These are phyloP conservation scores for Arabis hirsuta DNA, from an alignment of 345 rosid genomes.

Conservation along the genomic window DNA sequence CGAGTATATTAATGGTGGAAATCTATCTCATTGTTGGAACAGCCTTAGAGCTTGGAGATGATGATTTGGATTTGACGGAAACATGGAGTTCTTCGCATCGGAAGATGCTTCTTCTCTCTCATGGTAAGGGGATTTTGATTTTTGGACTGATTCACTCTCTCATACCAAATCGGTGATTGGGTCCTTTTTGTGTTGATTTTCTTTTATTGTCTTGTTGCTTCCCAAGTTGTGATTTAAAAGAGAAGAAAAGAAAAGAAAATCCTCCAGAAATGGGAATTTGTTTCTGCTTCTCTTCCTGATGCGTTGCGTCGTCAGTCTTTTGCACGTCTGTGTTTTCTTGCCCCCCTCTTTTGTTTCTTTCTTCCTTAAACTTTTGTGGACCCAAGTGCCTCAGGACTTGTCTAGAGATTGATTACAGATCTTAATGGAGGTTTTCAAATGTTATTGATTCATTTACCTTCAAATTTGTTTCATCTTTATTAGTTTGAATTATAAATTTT, in stretches of 20 bases:
- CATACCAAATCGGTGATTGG: conserved; percentile 23
- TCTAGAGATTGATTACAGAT: background rate
- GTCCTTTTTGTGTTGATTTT: conserved; percentile 15
- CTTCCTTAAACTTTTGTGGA: conserved; percentile 38
- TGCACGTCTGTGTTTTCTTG: conserved; percentile 49
- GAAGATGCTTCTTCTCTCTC: conserved; percentile 54
- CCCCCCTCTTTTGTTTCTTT: conserved; percentile 44
- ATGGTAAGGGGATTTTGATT: conserved; percentile 40
- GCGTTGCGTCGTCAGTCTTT: conserved; percentile 49
- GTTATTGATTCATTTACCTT: background rate
- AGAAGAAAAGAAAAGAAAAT: background rate
- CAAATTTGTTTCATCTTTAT: too few relatives aligned
- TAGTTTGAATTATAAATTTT: too few relatives aligned
- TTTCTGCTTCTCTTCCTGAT: conserved; percentile 1
- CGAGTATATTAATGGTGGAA: background rate
- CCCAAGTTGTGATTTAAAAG: conserved; percentile 13
- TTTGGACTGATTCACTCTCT: background rate
- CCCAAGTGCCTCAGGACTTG: conserved; percentile 24
- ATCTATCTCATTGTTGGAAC: background rate
- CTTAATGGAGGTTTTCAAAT: too few relatives aligned
- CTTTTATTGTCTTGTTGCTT: conserved; percentile 8
- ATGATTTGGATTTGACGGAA: conserved; percentile 3
- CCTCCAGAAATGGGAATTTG: conserved; percentile 31
- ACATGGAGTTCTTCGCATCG: conserved; percentile 46
- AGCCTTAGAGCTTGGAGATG: conserved; percentile 27